Evolutionary conservation across 2,329 filamentous ascomycete species (phyloP), one percentile per base, ranked within the genome.

Genomic region (Alternaria tenuissima): DNA sequence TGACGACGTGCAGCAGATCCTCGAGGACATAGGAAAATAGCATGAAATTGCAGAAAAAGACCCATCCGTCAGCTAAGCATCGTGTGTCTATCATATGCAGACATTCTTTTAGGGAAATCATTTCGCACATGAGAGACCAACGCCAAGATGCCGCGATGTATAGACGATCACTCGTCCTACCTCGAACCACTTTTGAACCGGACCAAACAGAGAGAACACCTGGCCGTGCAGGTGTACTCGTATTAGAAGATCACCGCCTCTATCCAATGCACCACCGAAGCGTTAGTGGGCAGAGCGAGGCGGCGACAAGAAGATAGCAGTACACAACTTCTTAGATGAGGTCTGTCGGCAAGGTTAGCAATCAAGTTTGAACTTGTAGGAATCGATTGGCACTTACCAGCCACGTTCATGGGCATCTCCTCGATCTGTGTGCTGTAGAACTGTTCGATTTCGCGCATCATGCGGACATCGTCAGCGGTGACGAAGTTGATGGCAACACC

Each of bases 381-480:
- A 28, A 18, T 28, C 3, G 12, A 7, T 18, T 16, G 8, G n/a
- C 24, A 81, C 85, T 78, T 83, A 86, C 84, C 85, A 78, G 87
- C 86, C 81, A 90, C 88, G 83, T 90, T 90, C 95, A 99, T 98
- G 79, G 95, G 95, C 95, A 99, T 99, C 89, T 99, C 95, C 86
- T 99, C 95, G 74, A 99, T 98, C 87, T 99, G 95, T 82, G 95
- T 99, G 89, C 93, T 97, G 91, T 99, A 99, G 89, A 98, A 99
- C 86, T 97, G 93, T 84, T 99, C 95, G 76, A 99, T 99, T 84
- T 99, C 95, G 82, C 95, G 90, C 92, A 99, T 96, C 92, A 99
- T 98, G 83, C 94, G 93, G 78, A 99, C 95, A 84, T 99, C 95
- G 72, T 99, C 95, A 76, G 93, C 93, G 65, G 94, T 98, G 81